Percentiles rank a stretch among this genome's conserved stretches.
Conservation (phyloP, 148 eudicot genomes). For the Hydrangea macrophylla region DNA sequence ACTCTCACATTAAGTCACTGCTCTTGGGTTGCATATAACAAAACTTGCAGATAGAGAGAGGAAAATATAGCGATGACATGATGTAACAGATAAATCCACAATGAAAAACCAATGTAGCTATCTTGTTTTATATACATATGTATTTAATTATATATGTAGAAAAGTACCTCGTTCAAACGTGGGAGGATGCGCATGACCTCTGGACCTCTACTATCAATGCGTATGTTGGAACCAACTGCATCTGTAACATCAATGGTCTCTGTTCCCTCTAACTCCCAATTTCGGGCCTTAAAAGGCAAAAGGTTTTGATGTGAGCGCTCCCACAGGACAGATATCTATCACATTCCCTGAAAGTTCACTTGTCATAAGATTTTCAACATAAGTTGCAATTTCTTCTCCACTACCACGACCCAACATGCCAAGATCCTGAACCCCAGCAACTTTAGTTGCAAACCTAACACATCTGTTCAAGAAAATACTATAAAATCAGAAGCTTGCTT, state of each 20-base stretch:
- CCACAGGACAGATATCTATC: constrained; percentile 98
- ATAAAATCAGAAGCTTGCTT: neutral
- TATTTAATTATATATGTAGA: too few relatives aligned
- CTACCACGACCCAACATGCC: constrained; percentile 99
- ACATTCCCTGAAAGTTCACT: constrained; percentile 99
- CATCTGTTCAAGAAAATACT: constrained; percentile 47
- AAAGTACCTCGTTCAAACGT: constrained; percentile 85
- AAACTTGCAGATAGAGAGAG: neutral
- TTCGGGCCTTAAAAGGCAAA: constrained; percentile 98
- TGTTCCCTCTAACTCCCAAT: constrained; percentile 96
- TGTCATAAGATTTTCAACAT: constrained; percentile 92
- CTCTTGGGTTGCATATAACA: neutral
- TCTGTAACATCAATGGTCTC: constrained; percentile 95
- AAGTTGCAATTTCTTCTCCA: constrained; percentile 99
- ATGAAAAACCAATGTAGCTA: neutral
- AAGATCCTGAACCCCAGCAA: constrained; percentile 96
- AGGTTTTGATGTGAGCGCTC: constrained; percentile 97
- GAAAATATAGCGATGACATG: neutral
- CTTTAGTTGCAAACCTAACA: constrained; percentile 91
- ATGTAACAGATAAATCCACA: neutral
- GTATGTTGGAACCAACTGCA: constrained; percentile 96
- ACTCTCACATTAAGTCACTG: too few relatives aligned
- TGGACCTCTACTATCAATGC: constrained; percentile 98
- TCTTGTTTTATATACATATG: too few relatives aligned
- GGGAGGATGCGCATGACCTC: constrained; percentile 98